phyloP scores from a whole-genome alignment of 805 yeast genomes.

The Barnettozyma sucrosica region DNA sequence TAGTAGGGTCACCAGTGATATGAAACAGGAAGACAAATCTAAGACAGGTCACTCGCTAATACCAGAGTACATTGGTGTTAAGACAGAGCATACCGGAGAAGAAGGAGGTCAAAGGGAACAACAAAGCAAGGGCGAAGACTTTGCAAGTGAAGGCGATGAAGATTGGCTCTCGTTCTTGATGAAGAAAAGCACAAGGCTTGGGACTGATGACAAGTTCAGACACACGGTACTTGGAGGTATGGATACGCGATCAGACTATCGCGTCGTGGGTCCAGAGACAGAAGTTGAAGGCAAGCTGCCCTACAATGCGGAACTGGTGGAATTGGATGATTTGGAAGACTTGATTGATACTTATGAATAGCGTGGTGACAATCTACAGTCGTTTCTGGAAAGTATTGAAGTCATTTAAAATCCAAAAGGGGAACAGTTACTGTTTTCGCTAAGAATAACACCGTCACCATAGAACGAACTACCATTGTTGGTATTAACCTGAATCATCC shows the following conservation, averaged over 20 bases:
- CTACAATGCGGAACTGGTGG: slow-evolving; percentile 4
- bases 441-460: neutral
- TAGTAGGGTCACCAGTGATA: slow-evolving; percentile 26
- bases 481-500: neutral
- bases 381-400: neutral
- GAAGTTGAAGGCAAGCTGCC: slow-evolving; percentile 16
- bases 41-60: slow-evolving; percentile 13
- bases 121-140: slow-evolving; percentile 1
- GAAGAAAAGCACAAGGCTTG: slow-evolving; percentile 24
- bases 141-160: slow-evolving; percentile 20
- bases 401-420: neutral
- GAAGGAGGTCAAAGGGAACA: neutral
- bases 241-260: slow-evolving; percentile 12
- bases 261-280: slow-evolving; percentile 17
- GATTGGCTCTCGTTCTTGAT: slow-evolving; percentile 32
- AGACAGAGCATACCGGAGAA: slow-evolving; percentile 8
- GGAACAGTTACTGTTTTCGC: neutral
- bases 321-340: neutral
- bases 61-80: slow-evolving; percentile 21
- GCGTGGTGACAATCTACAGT: too few species aligned
- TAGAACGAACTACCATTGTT: neutral
- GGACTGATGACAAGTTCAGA: slow-evolving; percentile 16
- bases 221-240: slow-evolving; percentile 15
- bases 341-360: too few species aligned
- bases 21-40: slow-evolving; percentile 11